Conservation (phyloP, 192 early-diverging fungal genomes). For the Coemansia sp. region DNA sequence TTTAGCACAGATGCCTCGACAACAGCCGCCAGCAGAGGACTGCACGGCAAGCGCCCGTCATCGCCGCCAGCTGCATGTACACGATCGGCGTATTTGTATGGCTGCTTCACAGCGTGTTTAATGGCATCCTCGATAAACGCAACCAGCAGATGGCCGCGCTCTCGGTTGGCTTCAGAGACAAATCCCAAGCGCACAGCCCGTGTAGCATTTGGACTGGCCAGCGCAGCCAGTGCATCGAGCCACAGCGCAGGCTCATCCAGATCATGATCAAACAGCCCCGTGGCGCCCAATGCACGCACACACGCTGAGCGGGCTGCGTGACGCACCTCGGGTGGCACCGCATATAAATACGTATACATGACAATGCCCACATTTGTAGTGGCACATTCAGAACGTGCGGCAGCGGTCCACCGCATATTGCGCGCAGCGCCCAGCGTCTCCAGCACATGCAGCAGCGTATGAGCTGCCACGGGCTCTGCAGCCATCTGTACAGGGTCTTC, state of each 20-base stretch:
- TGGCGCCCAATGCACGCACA: slow-evolving; percentile 21
- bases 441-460: slow-evolving; percentile 32
- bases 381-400: slow-evolving; percentile 1
- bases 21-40: slow-evolving; percentile 38
- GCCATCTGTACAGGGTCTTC: slow-evolving; percentile 17
- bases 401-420: slow-evolving; percentile 27
- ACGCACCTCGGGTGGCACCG: slow-evolving; percentile 35
- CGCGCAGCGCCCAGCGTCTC: slow-evolving; percentile 21
- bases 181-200: slow-evolving; percentile 16
- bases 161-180: slow-evolving; percentile 1
- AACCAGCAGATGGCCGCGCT: slow-evolving; percentile 24
- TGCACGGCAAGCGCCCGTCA: slow-evolving; percentile 23
- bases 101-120: slow-evolving; percentile 26
- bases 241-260: slow-evolving; percentile 32
- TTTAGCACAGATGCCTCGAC: slow-evolving; percentile 38
- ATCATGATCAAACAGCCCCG: slow-evolving; percentile 48
- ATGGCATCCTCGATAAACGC: slow-evolving; percentile 37
- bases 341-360: slow-evolving; percentile 26
- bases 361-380: slow-evolving; percentile 30
- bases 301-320: slow-evolving; percentile 22
- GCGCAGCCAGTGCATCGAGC: slow-evolving; percentile 44
- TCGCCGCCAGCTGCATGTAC: slow-evolving; percentile 13
- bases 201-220: slow-evolving; percentile 33
- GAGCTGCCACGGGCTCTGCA: slow-evolving; percentile 23
- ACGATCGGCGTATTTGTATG: slow-evolving; percentile 50